These are phyloP conservation scores for Pholiota adiposa DNA, from an alignment of 1,284 basidiomycete species.

Conservation along the genomic window DNA sequence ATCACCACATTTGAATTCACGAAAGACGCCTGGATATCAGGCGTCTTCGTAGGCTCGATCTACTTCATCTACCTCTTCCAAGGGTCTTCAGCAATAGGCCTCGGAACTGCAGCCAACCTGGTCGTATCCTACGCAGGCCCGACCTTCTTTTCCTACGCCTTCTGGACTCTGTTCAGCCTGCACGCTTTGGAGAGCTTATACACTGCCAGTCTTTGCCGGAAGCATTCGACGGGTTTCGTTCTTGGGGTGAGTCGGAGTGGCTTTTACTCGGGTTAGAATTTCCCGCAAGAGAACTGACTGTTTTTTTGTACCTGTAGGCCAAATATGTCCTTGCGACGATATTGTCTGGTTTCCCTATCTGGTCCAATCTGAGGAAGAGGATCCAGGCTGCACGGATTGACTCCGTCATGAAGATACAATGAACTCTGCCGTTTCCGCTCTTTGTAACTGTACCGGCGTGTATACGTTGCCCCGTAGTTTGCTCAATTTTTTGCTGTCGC, in stretches of 20 bases:
- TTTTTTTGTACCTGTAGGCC: conserved; percentile 37
- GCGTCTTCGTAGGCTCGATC: conserved; percentile 15
- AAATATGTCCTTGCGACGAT: conserved; percentile 56
- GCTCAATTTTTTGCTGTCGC: too few species aligned
- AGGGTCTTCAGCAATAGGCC: conserved; percentile 14
- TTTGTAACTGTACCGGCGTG: neutral
- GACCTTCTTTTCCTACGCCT: conserved; percentile 21
- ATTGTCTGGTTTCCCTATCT: conserved; percentile 57
- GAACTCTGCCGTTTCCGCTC: neutral
- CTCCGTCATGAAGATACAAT: conserved; percentile 72
- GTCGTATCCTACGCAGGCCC: conserved; percentile 22
- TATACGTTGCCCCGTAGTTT: too few species aligned
- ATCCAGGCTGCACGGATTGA: conserved; percentile 72
- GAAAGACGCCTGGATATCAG: conserved; percentile 21
- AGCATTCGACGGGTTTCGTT: conserved; percentile 55
- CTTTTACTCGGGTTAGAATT: neutral
- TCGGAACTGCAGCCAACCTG: conserved; percentile 28
- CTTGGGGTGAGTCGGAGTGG: conserved; percentile 51
- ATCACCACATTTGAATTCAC: conserved; percentile 61
- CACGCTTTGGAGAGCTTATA: conserved; percentile 63
- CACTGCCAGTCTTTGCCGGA: conserved; percentile 53
- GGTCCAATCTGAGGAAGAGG: conserved; percentile 53
- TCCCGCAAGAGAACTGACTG: neutral
- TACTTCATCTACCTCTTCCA: conserved; percentile 21
- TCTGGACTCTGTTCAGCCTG: conserved; percentile 27